Percentiles rank a stretch among this genome's conserved stretches.
These are phyloP conservation scores for Akanthomyces dipterigenus DNA, from an alignment of 2,329 filamentous ascomycete species.

Conservation along the genomic window DNA sequence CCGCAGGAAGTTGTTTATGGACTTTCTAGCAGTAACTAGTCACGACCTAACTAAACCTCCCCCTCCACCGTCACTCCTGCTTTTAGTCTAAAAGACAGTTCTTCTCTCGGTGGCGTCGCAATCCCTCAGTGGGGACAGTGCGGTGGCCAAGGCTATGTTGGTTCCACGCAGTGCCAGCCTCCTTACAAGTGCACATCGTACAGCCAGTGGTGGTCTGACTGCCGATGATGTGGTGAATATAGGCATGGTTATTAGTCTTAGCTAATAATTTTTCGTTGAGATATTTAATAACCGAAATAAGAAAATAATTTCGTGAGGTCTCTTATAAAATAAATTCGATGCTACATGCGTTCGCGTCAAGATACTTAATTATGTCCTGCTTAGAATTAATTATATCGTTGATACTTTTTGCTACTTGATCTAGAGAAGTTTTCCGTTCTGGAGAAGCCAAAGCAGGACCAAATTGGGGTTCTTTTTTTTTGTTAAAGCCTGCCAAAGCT, in stretches of 20 bases:
- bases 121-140: conserved; percentile 11
- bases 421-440: too few species aligned
- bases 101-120: conserved; percentile 2
- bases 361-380: too few species aligned
- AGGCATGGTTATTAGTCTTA: too few species aligned
- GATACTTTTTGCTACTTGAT: too few species aligned
- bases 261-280: too few species aligned
- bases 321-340: too few species aligned
- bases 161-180: conserved; percentile 5
- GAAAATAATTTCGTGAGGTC: too few species aligned
- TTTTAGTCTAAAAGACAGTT: background rate
- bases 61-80: conserved; percentile 2
- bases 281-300: too few species aligned
- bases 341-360: background rate
- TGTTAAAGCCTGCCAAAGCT: too few species aligned
- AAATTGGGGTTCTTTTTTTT: too few species aligned
- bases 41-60: background rate
- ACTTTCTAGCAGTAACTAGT: conserved; percentile 18
- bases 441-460: too few species aligned
- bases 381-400: too few species aligned
- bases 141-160: conserved; percentile 9
- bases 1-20: conserved; percentile 36
- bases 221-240: background rate
- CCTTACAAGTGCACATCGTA: background rate
- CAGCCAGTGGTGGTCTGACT: background rate